Base-by-base conservation (phyloP, 108 stramenopile species). In the Nitzschia sp. region DNA sequence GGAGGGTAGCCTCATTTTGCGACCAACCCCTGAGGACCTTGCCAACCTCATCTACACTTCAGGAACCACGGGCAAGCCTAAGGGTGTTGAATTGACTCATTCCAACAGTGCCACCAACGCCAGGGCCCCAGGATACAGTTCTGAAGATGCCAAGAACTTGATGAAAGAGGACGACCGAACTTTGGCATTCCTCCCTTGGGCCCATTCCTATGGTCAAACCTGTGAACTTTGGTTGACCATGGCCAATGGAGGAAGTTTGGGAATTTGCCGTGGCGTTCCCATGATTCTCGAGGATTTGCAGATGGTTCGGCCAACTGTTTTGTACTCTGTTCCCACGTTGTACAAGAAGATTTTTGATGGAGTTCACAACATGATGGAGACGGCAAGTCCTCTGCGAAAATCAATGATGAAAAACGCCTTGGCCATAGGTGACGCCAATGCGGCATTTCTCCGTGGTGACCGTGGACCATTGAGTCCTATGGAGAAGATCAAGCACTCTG, bases 341-440 rank as follows among this genome's bases (percentile, higher is more conserved):
- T 96, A 93, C 89, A 98, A 98, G 63, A 73, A 80, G 26, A 87
- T 98, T 15, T 95, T 90, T 71, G 97, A 97, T 60, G 95, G 95
- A 56, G 91, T 97, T 10, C 83, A 91, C 71, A 94, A 93, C 55
- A 75, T 84, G 57, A 87, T 95, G 72, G 73, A 88, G 19, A 69
- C 83, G 12, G 67, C 86, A 41, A 82, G 75, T 57, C 86, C 86
- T 0, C 41, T 89, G 8, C 79, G 84, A 41, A 80, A 83, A 63
- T 60, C 34, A 2, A 60, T 98, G 19, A 91, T 96, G 91, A 53
- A 77, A 53, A 68, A 62, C 19, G 92, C 94, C 6, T 71, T 97
- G 57, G 78, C 60, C 21, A 60, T 86, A 21, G 94, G 93, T 34
- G 68, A 78, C 25, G 73, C 82, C 12, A 73, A 91, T 41, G 82